Conservation (phyloP, 176 grass and related monocot genomes). For the Aegilops tauschii region DNA sequence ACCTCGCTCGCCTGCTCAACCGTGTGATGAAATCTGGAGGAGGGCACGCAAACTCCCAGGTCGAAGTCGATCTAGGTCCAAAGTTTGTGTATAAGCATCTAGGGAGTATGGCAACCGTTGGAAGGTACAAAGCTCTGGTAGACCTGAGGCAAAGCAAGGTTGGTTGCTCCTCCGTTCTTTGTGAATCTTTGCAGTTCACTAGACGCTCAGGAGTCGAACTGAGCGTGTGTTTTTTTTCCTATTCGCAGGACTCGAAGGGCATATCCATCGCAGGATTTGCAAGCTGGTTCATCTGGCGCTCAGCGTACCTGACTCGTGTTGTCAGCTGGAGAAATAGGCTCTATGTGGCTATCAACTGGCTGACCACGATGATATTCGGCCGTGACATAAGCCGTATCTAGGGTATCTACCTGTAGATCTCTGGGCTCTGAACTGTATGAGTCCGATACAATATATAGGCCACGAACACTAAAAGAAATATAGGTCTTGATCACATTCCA, state of each 20-base stretch:
- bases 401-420: not conserved
- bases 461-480: not conserved
- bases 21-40: slow-evolving; percentile 60
- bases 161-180: slow-evolving; percentile 3
- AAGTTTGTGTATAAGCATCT: slow-evolving; percentile 90
- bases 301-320: slow-evolving; percentile 88
- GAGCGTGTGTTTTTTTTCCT: not conserved
- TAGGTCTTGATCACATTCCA: not conserved
- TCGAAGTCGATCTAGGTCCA: slow-evolving; percentile 53
- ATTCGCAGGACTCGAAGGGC: slow-evolving; percentile 74
- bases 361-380: slow-evolving; percentile 86
- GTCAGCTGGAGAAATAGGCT: slow-evolving; percentile 96
- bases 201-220: not conserved
- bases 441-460: not conserved
- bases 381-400: slow-evolving; percentile 91
- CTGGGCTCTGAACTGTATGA: not conserved
- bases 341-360: slow-evolving; percentile 95
- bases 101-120: slow-evolving; percentile 92
- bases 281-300: slow-evolving; percentile 93
- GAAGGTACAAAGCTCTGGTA: slow-evolving; percentile 93
- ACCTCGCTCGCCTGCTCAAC: slow-evolving; percentile 66
- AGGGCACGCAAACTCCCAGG: slow-evolving; percentile 59
- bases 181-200: not conserved
- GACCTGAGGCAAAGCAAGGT: slow-evolving; percentile 96
- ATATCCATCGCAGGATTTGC: slow-evolving; percentile 87